A percentile compares a stretch with the other conserved stretches of the same genome.
Evolutionary conservation across 1,284 basidiomycete genomes (phyloP).

Genomic region (Cystobasidium slooffiae): DNA sequence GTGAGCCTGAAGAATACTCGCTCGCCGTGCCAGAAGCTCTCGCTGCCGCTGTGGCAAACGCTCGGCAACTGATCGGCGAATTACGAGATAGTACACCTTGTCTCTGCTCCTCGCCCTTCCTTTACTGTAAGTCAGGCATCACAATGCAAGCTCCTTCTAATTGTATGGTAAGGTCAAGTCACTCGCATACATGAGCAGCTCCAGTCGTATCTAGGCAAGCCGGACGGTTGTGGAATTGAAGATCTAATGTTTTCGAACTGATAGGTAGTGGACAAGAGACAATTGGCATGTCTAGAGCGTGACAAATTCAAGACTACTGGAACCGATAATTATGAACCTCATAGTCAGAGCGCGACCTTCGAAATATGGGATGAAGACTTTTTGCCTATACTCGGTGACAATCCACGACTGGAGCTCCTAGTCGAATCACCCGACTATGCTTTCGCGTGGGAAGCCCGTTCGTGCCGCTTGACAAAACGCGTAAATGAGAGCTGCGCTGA

Average conservation of each 20-base stretch:
- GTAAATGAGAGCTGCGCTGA: background rate
- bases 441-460: constrained; percentile 29
- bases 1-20: no score
- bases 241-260: background rate
- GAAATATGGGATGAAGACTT: constrained; percentile 29
- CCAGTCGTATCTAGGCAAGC: no score
- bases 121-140: no score
- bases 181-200: no score
- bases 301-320: constrained; percentile 2
- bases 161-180: no score
- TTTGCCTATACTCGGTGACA: constrained; percentile 13
- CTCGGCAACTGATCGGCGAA: no score
- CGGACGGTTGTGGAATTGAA: no score
- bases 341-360: background rate
- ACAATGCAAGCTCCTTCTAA: no score
- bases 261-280: constrained; percentile 15
- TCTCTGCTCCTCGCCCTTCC: no score
- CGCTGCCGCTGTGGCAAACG: no score
- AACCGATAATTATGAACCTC: background rate
- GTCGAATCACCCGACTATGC: constrained; percentile 19
- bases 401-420: constrained; percentile 10
- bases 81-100: no score
- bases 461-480: background rate
- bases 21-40: no score
- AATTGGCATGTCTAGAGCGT: constrained; percentile 2